Conservation (phyloP, 2,329 filamentous ascomycete genomes). For the Claviceps sp. region DNA sequence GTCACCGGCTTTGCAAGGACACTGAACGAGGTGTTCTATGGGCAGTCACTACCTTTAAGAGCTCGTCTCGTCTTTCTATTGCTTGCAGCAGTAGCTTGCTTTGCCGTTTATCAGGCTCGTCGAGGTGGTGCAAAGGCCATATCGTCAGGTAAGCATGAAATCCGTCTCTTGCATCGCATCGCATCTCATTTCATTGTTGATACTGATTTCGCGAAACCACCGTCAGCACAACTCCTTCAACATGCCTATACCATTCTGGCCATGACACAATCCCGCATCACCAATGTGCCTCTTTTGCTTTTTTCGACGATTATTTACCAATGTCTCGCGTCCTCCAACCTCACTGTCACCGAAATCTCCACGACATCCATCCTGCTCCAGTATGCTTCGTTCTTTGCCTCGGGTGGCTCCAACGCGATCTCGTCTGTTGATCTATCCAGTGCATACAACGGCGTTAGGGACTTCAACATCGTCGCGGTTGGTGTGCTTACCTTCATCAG, state of each 20-base stretch:
- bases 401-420: constrained; percentile 86
- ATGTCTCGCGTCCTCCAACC: constrained; percentile 31
- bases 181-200: neutral
- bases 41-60: constrained; percentile 31
- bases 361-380: constrained; percentile 64
- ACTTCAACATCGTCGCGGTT: constrained; percentile 70
- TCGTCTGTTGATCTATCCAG: constrained; percentile 90
- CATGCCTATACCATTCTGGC: constrained; percentile 65
- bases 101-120: constrained; percentile 26
- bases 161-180: neutral
- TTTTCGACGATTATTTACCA: constrained; percentile 51
- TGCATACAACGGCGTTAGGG: constrained; percentile 81
- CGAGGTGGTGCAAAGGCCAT: constrained; percentile 13
- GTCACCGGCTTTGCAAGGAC: constrained; percentile 34
- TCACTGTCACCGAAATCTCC: constrained; percentile 46
- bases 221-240: constrained; percentile 38
- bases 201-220: neutral
- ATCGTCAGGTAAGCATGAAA: constrained; percentile 15
- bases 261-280: constrained; percentile 72
- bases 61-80: constrained; percentile 38
- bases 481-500: constrained; percentile 72
- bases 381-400: constrained; percentile 74
- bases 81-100: constrained; percentile 24
- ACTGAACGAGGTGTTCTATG: constrained; percentile 27
- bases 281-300: constrained; percentile 76